These are phyloP conservation scores for Saccharomyces hybrid DNA, from an alignment of 1,139 yeast species.

Conservation along the genomic window DNA sequence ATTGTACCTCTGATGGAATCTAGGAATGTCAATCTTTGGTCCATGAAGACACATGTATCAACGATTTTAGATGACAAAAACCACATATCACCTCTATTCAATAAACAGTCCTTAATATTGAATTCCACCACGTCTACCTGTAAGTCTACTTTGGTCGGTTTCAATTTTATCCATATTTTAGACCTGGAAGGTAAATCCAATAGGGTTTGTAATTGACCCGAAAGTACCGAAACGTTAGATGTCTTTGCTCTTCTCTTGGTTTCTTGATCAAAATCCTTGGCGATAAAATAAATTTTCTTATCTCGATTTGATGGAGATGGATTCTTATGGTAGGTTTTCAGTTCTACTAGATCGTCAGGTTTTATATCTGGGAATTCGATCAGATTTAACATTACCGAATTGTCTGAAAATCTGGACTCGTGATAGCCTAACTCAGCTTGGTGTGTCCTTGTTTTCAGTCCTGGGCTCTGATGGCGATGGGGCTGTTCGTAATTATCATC, in stretches of 20 bases:
- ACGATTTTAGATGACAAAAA: constrained; percentile 55
- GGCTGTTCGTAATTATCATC: neutral
- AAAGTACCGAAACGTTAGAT: constrained; percentile 44
- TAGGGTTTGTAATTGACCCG: constrained; percentile 53
- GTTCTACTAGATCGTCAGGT: constrained; percentile 70
- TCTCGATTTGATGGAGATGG: constrained; percentile 8
- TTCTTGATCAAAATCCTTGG: constrained; percentile 34
- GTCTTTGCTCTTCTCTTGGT: constrained; percentile 28
- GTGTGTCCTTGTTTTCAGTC: constrained; percentile 11
- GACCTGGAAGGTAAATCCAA: constrained; percentile 65
- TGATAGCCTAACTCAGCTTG: constrained; percentile 63
- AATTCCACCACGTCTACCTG: constrained; percentile 80
- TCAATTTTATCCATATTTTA: constrained; percentile 48
- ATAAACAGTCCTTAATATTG: constrained; percentile 67
- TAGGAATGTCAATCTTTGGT: constrained; percentile 58
- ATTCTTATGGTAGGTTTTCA: constrained; percentile 35
- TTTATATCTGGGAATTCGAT: constrained; percentile 48
- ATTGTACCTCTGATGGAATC: constrained; percentile 59
- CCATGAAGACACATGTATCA: constrained; percentile 56
- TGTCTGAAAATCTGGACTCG: constrained; percentile 50
- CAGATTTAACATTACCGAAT: constrained; percentile 57
- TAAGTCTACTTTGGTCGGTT: constrained; percentile 38
- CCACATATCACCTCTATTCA: constrained; percentile 96
- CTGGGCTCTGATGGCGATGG: neutral
- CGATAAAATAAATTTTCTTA: constrained; percentile 40